Percentiles rank a stretch among this genome's conserved stretches.
Conservation (phyloP, 495 filamentous ascomycete genomes). For the Hypoxylon subgilvum region DNA sequence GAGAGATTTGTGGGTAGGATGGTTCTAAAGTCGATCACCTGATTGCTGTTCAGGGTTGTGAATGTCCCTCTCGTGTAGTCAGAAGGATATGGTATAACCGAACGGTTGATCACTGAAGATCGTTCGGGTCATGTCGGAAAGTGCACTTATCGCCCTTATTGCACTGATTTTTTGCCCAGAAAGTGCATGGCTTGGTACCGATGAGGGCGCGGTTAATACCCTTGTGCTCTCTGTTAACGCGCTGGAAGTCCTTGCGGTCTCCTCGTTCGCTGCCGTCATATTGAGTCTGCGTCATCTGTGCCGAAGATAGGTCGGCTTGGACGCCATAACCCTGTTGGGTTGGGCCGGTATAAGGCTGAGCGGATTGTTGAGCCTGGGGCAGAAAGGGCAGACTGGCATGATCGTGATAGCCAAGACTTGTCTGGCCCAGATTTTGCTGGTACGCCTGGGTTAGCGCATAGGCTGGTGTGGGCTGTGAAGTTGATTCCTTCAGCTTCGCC, state of each 20-base stretch:
- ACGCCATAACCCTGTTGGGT: conserved; percentile 5
- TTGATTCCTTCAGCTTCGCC: no score
- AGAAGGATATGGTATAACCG: no score
- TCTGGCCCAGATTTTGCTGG: neutral
- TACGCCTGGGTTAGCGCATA: no score
- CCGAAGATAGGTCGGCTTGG: neutral
- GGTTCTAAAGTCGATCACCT: no score
- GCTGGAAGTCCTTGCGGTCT: conserved; percentile 31
- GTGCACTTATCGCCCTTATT: conserved; percentile 85
- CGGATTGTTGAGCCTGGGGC: no score
- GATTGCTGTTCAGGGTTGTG: no score
- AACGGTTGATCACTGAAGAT: conserved; percentile 23
- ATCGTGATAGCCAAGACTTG: conserved; percentile 27
- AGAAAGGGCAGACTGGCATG: neutral
- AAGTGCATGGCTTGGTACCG: conserved; percentile 71
- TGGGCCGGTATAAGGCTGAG: conserved; percentile 8
- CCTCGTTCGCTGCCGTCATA: conserved; percentile 36
- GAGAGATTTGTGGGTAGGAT: no score
- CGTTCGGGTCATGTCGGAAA: conserved; percentile 68
- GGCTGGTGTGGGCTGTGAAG: no score
- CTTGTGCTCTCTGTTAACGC: conserved; percentile 43
- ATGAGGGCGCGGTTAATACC: conserved; percentile 53
- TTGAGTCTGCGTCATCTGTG: conserved; percentile 19
- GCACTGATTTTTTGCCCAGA: conserved; percentile 80
- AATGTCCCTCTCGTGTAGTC: no score